Evolutionary conservation across 225 moss, liverwort and hornwort genomes (phyloP).

Genomic region (Physcomitrellopsis africana): DNA sequence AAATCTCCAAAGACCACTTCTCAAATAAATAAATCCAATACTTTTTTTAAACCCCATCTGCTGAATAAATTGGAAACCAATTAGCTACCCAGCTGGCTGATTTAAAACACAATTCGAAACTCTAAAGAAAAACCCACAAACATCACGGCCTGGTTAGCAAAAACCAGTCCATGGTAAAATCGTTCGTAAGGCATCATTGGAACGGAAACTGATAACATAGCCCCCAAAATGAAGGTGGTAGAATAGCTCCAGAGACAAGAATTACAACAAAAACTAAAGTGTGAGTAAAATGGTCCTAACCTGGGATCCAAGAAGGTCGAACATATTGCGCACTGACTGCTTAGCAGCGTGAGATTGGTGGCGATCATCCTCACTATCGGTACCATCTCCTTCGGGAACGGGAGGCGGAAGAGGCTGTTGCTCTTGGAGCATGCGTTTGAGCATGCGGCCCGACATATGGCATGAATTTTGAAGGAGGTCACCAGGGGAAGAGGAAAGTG

Average conservation of each 20-base stretch:
- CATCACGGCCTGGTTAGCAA: neutral
- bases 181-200: neutral
- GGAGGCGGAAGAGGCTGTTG: slow-evolving; percentile 32
- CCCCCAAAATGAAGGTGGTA: neutral
- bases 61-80: too few relatives aligned
- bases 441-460: slow-evolving; percentile 77
- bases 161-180: neutral
- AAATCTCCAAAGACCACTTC: neutral
- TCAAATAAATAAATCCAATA: neutral
- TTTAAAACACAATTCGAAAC: neutral
- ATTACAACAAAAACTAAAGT: neutral
- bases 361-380: slow-evolving; percentile 47
- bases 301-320: slow-evolving; percentile 55
- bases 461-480: neutral
- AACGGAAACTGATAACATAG: neutral
- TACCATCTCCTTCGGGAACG: slow-evolving; percentile 4
- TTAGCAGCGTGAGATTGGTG: slow-evolving; percentile 39
- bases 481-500: neutral
- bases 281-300: slow-evolving; percentile 22
- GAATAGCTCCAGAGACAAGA: neutral
- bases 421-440: slow-evolving; percentile 58
- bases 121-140: neutral
- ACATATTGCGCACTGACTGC: slow-evolving; percentile 28
- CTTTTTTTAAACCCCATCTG: neutral
- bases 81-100: neutral